Percentiles rank a stretch among this genome's conserved stretches.
Evolutionary conservation across 176 grass and related monocot species (phyloP).

Genomic region (Microstegium vimineum): DNA sequence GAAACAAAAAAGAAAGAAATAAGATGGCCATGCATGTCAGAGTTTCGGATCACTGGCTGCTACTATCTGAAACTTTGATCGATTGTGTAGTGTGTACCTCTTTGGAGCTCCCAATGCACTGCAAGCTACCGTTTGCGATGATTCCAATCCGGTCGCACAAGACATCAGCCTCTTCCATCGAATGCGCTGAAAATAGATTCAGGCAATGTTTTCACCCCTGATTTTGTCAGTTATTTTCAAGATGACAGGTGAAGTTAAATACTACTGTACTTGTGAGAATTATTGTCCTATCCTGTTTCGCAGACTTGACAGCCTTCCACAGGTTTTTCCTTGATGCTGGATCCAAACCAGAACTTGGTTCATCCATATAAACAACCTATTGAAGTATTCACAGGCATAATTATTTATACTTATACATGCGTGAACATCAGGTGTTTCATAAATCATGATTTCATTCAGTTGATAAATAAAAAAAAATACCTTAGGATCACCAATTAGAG

Average conservation of each 20-base stretch:
- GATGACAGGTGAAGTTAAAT: background rate
- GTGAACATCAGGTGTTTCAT: background rate
- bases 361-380: constrained; percentile 96
- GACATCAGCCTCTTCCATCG: constrained; percentile 71
- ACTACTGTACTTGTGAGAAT: constrained; percentile 16
- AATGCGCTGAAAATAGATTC: constrained; percentile 44
- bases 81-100: constrained; percentile 24
- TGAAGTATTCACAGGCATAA: background rate
- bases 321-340: constrained; percentile 75
- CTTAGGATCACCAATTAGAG: constrained; percentile 72
- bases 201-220: background rate
- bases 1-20: background rate
- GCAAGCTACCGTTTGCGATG: constrained; percentile 40
- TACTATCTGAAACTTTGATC: background rate
- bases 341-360: constrained; percentile 87
- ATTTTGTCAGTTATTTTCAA: background rate
- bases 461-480: constrained; percentile 20
- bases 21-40: background rate
- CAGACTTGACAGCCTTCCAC: constrained; percentile 59
- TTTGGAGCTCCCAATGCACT: constrained; percentile 57
- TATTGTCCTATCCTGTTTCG: constrained; percentile 57
- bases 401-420: background rate
- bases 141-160: constrained; percentile 60
- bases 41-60: background rate
- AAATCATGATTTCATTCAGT: background rate